Percentiles rank a stretch among this genome's conserved stretches.
Conservation (phyloP, 306 rosid species). For the Fragaria nilgerrensis region DNA sequence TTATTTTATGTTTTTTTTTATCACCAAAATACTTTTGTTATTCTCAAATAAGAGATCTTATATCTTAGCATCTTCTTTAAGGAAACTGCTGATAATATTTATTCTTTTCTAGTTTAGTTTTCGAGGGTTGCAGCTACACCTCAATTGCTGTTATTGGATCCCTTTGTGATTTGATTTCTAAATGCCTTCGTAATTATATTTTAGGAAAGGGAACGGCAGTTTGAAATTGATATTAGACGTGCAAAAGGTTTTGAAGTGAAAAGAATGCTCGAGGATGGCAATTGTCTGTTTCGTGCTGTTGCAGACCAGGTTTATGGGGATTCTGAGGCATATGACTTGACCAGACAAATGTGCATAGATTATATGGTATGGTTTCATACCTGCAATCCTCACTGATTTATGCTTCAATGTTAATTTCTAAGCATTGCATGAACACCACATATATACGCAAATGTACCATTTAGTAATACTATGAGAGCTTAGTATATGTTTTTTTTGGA, state of each 20-base stretch:
- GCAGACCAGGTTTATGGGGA: slow-evolving; percentile 99
- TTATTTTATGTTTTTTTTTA: neutral
- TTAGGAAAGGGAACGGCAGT: slow-evolving; percentile 89
- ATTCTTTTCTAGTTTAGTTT: neutral
- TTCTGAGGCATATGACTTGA: slow-evolving; percentile 65
- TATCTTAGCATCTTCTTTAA: neutral
- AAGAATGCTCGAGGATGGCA: slow-evolving; percentile 92
- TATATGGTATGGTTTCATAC: slow-evolving; percentile 62
- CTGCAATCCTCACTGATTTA: neutral
- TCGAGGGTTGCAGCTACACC: neutral
- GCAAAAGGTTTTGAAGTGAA: slow-evolving; percentile 80
- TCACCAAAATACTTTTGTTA: neutral
- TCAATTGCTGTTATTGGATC: slow-evolving; percentile 9
- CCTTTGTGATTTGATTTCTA: slow-evolving; percentile 12
- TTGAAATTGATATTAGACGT: slow-evolving; percentile 83
- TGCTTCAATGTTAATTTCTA: neutral
- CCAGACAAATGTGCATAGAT: slow-evolving; percentile 87
- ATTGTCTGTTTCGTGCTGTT: slow-evolving; percentile 96
- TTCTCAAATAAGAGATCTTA: neutral
- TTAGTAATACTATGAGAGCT: neutral
- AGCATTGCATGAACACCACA: neutral
- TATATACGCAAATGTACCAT: neutral
- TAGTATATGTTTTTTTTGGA: neutral
- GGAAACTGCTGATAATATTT: neutral
- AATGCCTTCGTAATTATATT: slow-evolving; percentile 23